Percentiles rank a stretch among this genome's conserved stretches.
These are phyloP conservation scores for Tricholoma matsutake DNA, from an alignment of 768 basidiomycete genomes.

Conservation along the genomic window DNA sequence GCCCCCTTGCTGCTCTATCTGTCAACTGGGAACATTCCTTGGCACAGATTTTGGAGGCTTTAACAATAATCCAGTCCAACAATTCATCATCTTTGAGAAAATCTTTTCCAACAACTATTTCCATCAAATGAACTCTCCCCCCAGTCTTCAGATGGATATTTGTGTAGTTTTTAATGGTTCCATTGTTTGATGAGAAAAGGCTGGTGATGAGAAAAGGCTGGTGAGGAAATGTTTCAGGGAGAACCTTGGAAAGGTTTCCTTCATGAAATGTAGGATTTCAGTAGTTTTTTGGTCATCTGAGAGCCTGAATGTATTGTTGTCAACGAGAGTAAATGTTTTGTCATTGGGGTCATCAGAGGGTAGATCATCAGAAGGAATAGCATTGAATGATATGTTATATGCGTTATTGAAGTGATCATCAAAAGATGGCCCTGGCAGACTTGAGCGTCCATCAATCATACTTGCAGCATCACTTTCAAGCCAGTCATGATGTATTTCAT, in stretches of 20 bases:
- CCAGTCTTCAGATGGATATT: background rate
- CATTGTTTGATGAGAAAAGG: background rate
- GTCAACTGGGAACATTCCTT: background rate
- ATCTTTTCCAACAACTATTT: background rate
- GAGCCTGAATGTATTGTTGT: background rate
- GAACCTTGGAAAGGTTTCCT: background rate
- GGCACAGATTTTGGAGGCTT: background rate
- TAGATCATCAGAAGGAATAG: background rate
- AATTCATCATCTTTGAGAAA: background rate
- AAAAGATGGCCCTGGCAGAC: too few relatives aligned
- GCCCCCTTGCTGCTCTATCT: background rate
- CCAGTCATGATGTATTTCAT: too few relatives aligned
- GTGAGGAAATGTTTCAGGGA: background rate
- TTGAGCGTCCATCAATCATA: too few relatives aligned
- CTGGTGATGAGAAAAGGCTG: too few relatives aligned
- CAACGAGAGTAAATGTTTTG: too few relatives aligned
- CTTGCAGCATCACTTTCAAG: too few relatives aligned
- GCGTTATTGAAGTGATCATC: too few relatives aligned
- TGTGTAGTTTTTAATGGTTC: background rate
- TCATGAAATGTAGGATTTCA: background rate
- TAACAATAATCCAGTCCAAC: background rate
- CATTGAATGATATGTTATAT: too few relatives aligned
- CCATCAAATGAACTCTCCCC: background rate
- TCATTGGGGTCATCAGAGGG: background rate
- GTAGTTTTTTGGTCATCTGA: conserved; percentile 12